phyloP scores from a whole-genome alignment of 2,329 filamentous ascomycete genomes.

The Sporothrix globosa region DNA sequence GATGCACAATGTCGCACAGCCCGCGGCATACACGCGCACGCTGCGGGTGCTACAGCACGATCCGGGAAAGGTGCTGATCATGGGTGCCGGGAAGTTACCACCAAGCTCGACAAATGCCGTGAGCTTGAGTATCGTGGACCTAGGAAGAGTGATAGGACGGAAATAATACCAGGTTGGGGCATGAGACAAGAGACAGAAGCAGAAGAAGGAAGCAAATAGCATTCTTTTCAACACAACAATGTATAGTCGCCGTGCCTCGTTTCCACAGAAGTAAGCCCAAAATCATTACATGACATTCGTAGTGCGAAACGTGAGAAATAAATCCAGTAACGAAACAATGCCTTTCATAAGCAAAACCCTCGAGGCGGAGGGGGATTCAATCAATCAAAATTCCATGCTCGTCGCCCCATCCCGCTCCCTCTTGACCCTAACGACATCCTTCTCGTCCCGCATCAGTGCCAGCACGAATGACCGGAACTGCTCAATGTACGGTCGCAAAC shows the following conservation, averaged over 20 bases:
- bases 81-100: constrained; percentile 52
- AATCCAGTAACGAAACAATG: neutral
- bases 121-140: constrained; percentile 44
- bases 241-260: neutral
- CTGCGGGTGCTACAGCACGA: constrained; percentile 45
- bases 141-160: constrained; percentile 33
- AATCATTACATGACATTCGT: constrained; percentile 24
- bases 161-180: neutral
- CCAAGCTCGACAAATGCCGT: constrained; percentile 52
- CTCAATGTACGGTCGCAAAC: constrained; percentile 88
- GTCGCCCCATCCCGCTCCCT: constrained; percentile 57
- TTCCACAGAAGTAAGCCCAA: neutral
- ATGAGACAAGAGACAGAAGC: neutral
- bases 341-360: constrained; percentile 2
- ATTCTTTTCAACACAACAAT: neutral
- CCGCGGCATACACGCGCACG: constrained; percentile 46
- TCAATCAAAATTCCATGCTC: constrained; percentile 56
- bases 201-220: neutral
- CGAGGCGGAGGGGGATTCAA: neutral
- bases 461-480: constrained; percentile 83
- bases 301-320: neutral
- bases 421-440: constrained; percentile 59
- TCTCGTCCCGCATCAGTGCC: constrained; percentile 75
- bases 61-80: constrained; percentile 48
- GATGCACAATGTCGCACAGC: constrained; percentile 44